phyloP scores from a whole-genome alignment of 352 stramenopile species.

The Globisporangium acanthophoron region DNA sequence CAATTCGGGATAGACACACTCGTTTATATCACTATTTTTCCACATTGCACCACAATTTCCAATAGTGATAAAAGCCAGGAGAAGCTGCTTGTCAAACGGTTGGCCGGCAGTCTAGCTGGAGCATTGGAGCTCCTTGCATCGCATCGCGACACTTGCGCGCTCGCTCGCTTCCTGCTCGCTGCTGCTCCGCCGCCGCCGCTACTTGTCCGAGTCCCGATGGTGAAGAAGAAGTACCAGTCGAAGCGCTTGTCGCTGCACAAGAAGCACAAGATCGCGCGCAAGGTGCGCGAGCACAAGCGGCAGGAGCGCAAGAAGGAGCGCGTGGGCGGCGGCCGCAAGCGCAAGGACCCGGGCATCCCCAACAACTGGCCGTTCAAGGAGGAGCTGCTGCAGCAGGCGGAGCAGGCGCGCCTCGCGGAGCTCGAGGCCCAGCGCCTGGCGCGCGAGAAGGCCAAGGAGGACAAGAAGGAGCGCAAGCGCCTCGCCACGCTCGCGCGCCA shows the following conservation, averaged over 20 bases:
- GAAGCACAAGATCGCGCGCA: conserved; percentile 97
- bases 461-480: conserved; percentile 68
- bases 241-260: conserved; percentile 97
- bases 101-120: conserved; percentile 14
- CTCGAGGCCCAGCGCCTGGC: conserved; percentile 54
- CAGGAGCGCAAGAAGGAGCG: conserved; percentile 92
- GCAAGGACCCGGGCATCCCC: conserved; percentile 97
- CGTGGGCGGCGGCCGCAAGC: conserved; percentile 87
- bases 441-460: conserved; percentile 52
- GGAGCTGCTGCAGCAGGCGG: conserved; percentile 84
- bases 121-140: too few species aligned
- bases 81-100: conserved; percentile 24
- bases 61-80: not conserved
- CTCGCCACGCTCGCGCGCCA: conserved; percentile 25
- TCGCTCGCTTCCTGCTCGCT: not conserved
- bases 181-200: too few species aligned
- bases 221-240: conserved; percentile 99
- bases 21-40: not conserved
- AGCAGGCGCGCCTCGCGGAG: conserved; percentile 74
- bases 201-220: conserved; percentile 63
- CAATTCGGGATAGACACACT: not conserved
- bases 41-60: too few species aligned
- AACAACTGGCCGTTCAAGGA: conserved; percentile 99
- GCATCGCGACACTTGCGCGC: conserved; percentile 3
- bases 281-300: conserved; percentile 92